These are phyloP conservation scores for Westerdykella ornata DNA, from an alignment of 2,329 filamentous ascomycete species.

Conservation along the genomic window DNA sequence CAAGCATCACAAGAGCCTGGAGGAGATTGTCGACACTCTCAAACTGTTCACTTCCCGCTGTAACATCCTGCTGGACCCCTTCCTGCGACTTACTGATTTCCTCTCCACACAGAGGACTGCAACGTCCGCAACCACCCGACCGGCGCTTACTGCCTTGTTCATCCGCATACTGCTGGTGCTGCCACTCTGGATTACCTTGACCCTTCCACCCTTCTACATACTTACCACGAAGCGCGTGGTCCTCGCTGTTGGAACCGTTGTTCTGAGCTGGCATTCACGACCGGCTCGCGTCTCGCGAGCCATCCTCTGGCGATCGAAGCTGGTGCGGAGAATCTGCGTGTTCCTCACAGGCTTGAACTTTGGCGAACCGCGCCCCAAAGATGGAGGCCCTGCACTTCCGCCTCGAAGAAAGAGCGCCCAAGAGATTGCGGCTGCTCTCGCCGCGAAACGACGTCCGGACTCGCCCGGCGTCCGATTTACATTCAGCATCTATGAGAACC, in stretches of 20 bases:
- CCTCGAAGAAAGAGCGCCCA: constrained; percentile 43
- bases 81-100: constrained; percentile 85
- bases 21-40: constrained; percentile 93
- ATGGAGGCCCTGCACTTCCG: constrained; percentile 33
- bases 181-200: constrained; percentile 78
- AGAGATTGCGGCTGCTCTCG: constrained; percentile 43
- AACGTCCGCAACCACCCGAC: constrained; percentile 83
- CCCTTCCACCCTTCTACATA: constrained; percentile 73
- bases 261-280: constrained; percentile 86
- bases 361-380: constrained; percentile 40
- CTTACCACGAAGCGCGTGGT: constrained; percentile 81
- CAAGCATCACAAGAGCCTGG: constrained; percentile 84
- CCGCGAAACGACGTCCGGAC: constrained; percentile 36
- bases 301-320: constrained; percentile 81
- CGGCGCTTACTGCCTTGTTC: constrained; percentile 82
- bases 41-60: constrained; percentile 86
- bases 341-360: constrained; percentile 77
- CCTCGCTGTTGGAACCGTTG: constrained; percentile 76
- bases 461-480: constrained; percentile 88
- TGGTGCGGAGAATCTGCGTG: constrained; percentile 61
- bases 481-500: constrained; percentile 94
- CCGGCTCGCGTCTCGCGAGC: constrained; percentile 78
- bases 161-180: constrained; percentile 82
- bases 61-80: constrained; percentile 83
- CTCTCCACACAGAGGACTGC: constrained; percentile 84